phyloP scores from a whole-genome alignment of 1,284 basidiomycete species.

The Lentinula novae-zelandiae region DNA sequence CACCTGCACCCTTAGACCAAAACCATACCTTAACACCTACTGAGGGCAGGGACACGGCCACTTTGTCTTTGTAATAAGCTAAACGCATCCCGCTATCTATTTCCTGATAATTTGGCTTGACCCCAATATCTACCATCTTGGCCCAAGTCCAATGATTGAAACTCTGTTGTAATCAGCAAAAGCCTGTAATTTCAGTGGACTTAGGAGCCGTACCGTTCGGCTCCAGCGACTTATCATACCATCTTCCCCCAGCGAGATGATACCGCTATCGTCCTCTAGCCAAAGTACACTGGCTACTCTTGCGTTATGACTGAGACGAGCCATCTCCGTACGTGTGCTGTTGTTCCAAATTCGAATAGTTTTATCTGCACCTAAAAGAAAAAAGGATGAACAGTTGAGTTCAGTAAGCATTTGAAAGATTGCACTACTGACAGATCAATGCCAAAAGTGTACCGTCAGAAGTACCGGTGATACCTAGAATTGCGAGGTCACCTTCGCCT shows the following conservation, averaged over 20 bases:
- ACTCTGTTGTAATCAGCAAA: conserved; percentile 28
- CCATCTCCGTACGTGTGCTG: conserved; percentile 36
- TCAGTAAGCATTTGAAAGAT: background rate
- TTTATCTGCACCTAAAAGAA: conserved; percentile 41
- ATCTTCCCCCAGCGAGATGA: conserved; percentile 52
- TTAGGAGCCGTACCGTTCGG: conserved; percentile 35
- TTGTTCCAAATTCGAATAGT: conserved; percentile 58
- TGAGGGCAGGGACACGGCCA: conserved; percentile 58
- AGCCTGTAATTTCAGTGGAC: background rate
- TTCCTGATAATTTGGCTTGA: conserved; percentile 26
- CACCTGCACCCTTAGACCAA: conserved; percentile 56
- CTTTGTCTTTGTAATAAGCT: conserved; percentile 50
- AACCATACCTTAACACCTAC: conserved; percentile 63
- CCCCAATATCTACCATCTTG: conserved; percentile 46
- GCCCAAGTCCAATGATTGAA: conserved; percentile 55
- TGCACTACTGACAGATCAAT: conserved; percentile 38
- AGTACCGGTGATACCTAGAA: conserved; percentile 42
- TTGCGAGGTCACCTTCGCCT: conserved; percentile 38
- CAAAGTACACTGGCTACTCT: conserved; percentile 46
- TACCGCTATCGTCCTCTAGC: conserved; percentile 52
- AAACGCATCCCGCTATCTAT: conserved; percentile 43
- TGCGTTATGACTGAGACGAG: conserved; percentile 35
- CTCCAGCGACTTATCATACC: conserved; percentile 59
- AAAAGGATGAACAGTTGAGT: background rate
- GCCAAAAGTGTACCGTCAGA: conserved; percentile 47